Conservation (phyloP, 2,329 filamentous ascomycete species). For the Talaromyces sp. region DNA sequence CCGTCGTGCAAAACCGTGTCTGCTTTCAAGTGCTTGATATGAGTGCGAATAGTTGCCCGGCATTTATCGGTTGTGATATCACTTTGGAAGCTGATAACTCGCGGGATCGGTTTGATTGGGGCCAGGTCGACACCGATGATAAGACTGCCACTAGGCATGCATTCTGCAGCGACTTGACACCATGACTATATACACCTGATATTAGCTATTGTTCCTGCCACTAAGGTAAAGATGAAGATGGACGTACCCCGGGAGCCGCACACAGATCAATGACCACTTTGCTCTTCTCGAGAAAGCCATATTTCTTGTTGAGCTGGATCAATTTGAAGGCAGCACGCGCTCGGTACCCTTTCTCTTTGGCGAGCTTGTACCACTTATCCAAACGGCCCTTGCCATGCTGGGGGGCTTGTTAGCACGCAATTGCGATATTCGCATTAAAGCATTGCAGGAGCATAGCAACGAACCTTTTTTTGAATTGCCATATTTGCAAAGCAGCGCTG, state of each 20-base stretch:
- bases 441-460: slow-evolving; percentile 3
- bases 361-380: slow-evolving; percentile 98
- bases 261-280: slow-evolving; percentile 96
- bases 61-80: slow-evolving; percentile 98
- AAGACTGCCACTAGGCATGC: slow-evolving; percentile 82
- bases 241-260: slow-evolving; percentile 79
- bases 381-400: slow-evolving; percentile 92
- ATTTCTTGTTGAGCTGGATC: slow-evolving; percentile 98
- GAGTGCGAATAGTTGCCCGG: slow-evolving; percentile 77
- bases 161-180: slow-evolving; percentile 94
- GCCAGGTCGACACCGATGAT: slow-evolving; percentile 92
- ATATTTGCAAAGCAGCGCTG: slow-evolving; percentile 44
- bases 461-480: slow-evolving; percentile 91
- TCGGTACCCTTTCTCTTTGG: slow-evolving; percentile 96
- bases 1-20: slow-evolving; percentile 95
- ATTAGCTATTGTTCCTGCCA: neutral
- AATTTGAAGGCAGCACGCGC: slow-evolving; percentile 96
- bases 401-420: slow-evolving; percentile 22
- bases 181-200: slow-evolving; percentile 56
- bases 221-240: neutral
- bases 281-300: slow-evolving; percentile 94
- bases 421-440: neutral
- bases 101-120: slow-evolving; percentile 92
- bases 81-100: slow-evolving; percentile 91
- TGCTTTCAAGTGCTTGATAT: slow-evolving; percentile 93